phyloP scores from a whole-genome alignment of 192 early-diverging fungal species.

The Backusella luteola region DNA sequence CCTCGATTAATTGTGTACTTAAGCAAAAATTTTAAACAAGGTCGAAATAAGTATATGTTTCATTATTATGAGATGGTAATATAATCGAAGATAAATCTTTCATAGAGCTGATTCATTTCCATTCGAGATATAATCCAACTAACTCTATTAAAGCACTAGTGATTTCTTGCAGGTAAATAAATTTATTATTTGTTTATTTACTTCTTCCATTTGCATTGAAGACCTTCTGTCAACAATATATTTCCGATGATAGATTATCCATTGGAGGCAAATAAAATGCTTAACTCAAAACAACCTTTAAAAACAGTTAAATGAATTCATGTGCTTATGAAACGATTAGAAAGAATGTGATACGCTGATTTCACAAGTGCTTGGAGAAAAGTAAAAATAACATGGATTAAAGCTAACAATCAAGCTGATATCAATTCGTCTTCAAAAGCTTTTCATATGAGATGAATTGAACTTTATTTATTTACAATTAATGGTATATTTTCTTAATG shows the following conservation, averaged over 20 bases:
- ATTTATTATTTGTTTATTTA: too few relatives aligned
- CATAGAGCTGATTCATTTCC: not conserved
- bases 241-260: not conserved
- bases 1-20: not conserved
- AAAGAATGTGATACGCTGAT: not conserved
- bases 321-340: not conserved
- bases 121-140: not conserved
- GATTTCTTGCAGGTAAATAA: not conserved
- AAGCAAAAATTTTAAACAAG: not conserved
- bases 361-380: not conserved
- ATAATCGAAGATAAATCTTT: not conserved
- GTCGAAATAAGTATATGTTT: too few relatives aligned
- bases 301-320: not conserved
- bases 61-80: too few relatives aligned
- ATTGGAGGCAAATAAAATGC: not conserved
- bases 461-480: not conserved
- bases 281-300: not conserved
- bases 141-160: not conserved
- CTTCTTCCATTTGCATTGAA: not conserved
- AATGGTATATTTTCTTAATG: not conserved
- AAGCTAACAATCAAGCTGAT: not conserved
- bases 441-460: not conserved
- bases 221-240: not conserved
- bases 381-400: not conserved
- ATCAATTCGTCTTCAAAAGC: not conserved